phyloP scores from a whole-genome alignment of 495 filamentous ascomycete genomes.

The Aspergillus diversus region DNA sequence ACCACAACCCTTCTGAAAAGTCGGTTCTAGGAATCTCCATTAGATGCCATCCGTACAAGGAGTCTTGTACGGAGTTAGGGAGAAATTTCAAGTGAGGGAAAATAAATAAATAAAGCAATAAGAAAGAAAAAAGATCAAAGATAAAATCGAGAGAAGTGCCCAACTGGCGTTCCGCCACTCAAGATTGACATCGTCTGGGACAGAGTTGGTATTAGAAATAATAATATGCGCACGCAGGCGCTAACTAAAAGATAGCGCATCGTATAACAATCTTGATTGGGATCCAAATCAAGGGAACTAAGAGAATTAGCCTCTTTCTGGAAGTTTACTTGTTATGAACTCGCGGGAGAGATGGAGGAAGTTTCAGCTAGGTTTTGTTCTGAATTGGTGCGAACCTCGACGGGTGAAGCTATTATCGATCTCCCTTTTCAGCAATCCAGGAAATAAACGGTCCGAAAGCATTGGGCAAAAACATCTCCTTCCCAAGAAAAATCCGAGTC shows the following conservation, averaged over 20 bases:
- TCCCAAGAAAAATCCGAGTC: conserved; percentile 12
- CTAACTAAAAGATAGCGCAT: conserved; percentile 5
- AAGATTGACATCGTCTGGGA: background rate
- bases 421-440: conserved; percentile 10
- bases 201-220: conserved; percentile 1
- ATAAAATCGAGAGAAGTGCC: background rate
- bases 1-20: background rate
- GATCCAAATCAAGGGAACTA: conserved; percentile 10
- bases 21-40: background rate
- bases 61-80: background rate
- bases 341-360: conserved; percentile 6
- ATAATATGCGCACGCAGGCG: background rate
- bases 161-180: conserved; percentile 6
- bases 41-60: no score
- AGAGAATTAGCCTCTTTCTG: conserved; percentile 22
- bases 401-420: conserved; percentile 12
- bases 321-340: conserved; percentile 23
- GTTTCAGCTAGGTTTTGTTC: conserved; percentile 24
- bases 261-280: conserved; percentile 1
- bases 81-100: background rate
- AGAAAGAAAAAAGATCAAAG: background rate
- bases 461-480: conserved; percentile 5
- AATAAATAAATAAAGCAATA: background rate
- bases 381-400: conserved; percentile 5
- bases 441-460: background rate